Percentiles rank a stretch among this genome's conserved stretches.
Evolutionary conservation across 441 rosid species (phyloP).

Genomic region (Viola pubescens): DNA sequence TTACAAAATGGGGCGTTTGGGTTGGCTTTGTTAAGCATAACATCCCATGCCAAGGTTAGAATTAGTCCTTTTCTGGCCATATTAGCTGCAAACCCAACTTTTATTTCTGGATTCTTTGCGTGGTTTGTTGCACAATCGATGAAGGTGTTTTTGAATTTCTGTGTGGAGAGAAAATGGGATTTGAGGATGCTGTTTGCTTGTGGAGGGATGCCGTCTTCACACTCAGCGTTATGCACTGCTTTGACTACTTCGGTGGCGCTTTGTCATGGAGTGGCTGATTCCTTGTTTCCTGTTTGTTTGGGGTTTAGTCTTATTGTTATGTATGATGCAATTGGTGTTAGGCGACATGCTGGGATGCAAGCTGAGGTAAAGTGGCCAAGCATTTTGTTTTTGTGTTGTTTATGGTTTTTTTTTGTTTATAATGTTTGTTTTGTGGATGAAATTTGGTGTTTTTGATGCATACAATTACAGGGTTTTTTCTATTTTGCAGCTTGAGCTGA

Average conservation of each 20-base stretch:
- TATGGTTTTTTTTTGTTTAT: neutral
- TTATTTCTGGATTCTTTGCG: constrained; percentile 63
- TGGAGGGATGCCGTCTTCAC: constrained; percentile 97
- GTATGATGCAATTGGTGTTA: constrained; percentile 91
- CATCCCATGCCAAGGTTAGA: constrained; percentile 59
- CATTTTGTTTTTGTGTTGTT: neutral
- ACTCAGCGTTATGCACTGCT: constrained; percentile 85
- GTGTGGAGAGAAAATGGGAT: constrained; percentile 84
- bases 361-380: constrained; percentile 48
- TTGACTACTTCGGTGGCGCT: constrained; percentile 87
- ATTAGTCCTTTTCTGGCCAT: constrained; percentile 75
- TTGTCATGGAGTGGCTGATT: constrained; percentile 83
- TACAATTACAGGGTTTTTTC: neutral
- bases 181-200: constrained; percentile 57
- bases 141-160: constrained; percentile 68
- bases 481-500: too few relatives aligned
- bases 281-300: constrained; percentile 85
- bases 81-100: constrained; percentile 75
- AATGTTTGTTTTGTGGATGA: neutral
- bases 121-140: constrained; percentile 69
- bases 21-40: constrained; percentile 58
- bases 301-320: constrained; percentile 90
- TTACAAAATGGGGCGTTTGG: constrained; percentile 53
- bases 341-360: constrained; percentile 97
- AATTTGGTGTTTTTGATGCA: neutral